Base-by-base conservation (phyloP, 2,329 filamentous ascomycete genomes). In the Pseudocercospora vitis region DNA sequence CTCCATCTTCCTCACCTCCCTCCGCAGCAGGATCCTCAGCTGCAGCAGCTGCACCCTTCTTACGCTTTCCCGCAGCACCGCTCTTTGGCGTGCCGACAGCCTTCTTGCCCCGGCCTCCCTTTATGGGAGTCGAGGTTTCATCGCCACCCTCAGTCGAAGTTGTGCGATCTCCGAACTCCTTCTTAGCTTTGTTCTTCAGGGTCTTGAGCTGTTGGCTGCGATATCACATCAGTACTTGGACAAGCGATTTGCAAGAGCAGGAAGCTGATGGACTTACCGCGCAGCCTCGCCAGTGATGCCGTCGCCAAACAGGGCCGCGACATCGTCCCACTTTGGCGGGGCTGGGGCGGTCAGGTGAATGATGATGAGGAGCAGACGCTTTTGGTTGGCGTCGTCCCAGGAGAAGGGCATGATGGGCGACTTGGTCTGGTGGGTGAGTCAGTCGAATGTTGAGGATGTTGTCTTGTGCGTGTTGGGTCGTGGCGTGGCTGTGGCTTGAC, bases 281-380 rank as follows among this genome's bases (percentile, higher is more conserved):
- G 37, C 33, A 1, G 52, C 52, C 28, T 55, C 39, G n/a, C 37
- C 52, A 12, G 47, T 39, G 7, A 19, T 28, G 14, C 33, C 52
- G 12, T 46, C 47, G 31, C 39, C 52, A 6, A 55, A 18, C 4
- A 16, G 24, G 7, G 48, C 39, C 12, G 52, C 52, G 48, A 55
- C 40, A 14, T 55, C 37, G 11, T 48, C 53, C 62, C 62, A 60
- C 28, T 59, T 56, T 11, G 56, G 53, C 9, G 45, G 16, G 8
- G 53, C 33, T 21, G 53, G 48, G 35, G 48, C 39, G 3, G 42
- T 35, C 24, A 48, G 33, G n/a, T 55, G 53, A n/a, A 55, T 29
- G 48, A 55, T 49, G 19, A 29, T 24, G 19, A 55, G 53, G 28
- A 55, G 42, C 19, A 55, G 53, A 28, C 48, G 48, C 37, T 52